Conservation (phyloP, 2,329 filamentous ascomycete species). For the Colletotrichum sp. region DNA sequence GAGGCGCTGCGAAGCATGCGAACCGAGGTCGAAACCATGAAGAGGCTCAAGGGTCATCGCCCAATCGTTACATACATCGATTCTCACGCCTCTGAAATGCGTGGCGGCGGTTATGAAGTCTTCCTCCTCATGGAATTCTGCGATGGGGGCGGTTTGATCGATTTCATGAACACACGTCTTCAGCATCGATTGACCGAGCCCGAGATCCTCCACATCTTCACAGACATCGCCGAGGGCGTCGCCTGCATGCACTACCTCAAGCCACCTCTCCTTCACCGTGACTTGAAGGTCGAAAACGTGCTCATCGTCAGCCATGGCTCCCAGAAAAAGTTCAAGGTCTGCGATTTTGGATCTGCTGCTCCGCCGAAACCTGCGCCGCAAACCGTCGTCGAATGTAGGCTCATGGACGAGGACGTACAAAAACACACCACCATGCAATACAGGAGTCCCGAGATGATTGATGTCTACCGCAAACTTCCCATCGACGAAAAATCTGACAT, state of each 20-base stretch:
- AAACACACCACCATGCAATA: slow-evolving; percentile 98
- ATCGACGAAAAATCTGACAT: slow-evolving; percentile 99
- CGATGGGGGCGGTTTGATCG: slow-evolving; percentile 91
- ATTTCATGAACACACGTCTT: slow-evolving; percentile 98
- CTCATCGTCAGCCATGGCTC: slow-evolving; percentile 76
- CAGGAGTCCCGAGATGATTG: slow-evolving; percentile 97
- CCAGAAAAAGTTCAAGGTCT: slow-evolving; percentile 88
- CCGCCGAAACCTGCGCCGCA: slow-evolving; percentile 83
- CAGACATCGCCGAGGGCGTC: slow-evolving; percentile 93
- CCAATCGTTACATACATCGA: slow-evolving; percentile 98
- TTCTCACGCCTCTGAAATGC: slow-evolving; percentile 93
- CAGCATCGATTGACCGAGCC: slow-evolving; percentile 97
- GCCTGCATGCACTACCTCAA: slow-evolving; percentile 99
- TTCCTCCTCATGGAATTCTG: slow-evolving; percentile 99
- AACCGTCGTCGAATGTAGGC: slow-evolving; percentile 84
- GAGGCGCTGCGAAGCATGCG: slow-evolving; percentile 94
- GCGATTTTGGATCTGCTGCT: slow-evolving; percentile 95
- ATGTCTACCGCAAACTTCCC: slow-evolving; percentile 94
- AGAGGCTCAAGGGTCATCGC: slow-evolving; percentile 95
- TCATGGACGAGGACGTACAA: slow-evolving; percentile 97
- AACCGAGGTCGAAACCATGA: slow-evolving; percentile 99
- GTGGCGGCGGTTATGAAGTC: slow-evolving; percentile 94
- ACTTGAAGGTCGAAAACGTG: slow-evolving; percentile 98
- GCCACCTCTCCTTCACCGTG: slow-evolving; percentile 88
- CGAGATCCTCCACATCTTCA: slow-evolving; percentile 96